phyloP scores from a whole-genome alignment of 495 filamentous ascomycete species.

The Diplogelasinospora grovesii region DNA sequence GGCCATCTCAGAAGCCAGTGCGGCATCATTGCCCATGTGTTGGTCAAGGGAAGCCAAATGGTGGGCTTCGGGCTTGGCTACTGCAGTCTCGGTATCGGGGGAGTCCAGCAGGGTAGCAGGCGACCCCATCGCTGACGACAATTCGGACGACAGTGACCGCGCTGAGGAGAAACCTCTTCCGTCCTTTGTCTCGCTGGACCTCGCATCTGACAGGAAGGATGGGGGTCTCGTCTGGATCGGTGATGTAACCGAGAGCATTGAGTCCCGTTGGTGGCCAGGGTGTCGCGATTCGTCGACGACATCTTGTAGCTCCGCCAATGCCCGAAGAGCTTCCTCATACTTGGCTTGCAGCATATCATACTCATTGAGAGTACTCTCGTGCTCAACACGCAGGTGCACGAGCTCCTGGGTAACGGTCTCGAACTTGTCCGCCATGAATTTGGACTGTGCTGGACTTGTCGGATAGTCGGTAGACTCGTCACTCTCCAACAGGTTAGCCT shows the following conservation, averaged over 20 bases:
- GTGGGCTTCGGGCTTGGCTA: slow-evolving; percentile 26
- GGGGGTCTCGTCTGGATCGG: slow-evolving; percentile 58
- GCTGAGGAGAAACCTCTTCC: slow-evolving; percentile 75
- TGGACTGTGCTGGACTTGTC: slow-evolving; percentile 70
- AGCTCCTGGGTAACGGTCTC: slow-evolving; percentile 90
- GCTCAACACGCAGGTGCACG: slow-evolving; percentile 80
- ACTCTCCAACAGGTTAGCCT: slow-evolving; percentile 10
- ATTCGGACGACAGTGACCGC: slow-evolving; percentile 88
- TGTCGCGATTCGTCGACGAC: slow-evolving; percentile 77
- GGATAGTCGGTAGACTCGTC: slow-evolving; percentile 31
- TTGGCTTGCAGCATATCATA: slow-evolving; percentile 78
- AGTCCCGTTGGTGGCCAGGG: slow-evolving; percentile 45
- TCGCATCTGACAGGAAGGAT: slow-evolving; percentile 89
- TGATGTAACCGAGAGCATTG: slow-evolving; percentile 49
- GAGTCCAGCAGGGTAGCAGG: slow-evolving; percentile 53
- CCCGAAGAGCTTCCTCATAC: slow-evolving; percentile 81
- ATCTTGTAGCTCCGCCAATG: slow-evolving; percentile 78
- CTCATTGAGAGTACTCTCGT: slow-evolving; percentile 76
- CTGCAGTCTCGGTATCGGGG: slow-evolving; percentile 49
- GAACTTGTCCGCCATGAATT: slow-evolving; percentile 86
- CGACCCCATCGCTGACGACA: slow-evolving; percentile 88
- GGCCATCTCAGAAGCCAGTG: slow-evolving; percentile 58
- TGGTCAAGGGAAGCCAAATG: slow-evolving; percentile 22
- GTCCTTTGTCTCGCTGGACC: slow-evolving; percentile 67
- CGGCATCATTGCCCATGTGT: slow-evolving; percentile 25